Base-by-base conservation (phyloP, 306 rosid species). In the Lithocarpus polystachyus region DNA sequence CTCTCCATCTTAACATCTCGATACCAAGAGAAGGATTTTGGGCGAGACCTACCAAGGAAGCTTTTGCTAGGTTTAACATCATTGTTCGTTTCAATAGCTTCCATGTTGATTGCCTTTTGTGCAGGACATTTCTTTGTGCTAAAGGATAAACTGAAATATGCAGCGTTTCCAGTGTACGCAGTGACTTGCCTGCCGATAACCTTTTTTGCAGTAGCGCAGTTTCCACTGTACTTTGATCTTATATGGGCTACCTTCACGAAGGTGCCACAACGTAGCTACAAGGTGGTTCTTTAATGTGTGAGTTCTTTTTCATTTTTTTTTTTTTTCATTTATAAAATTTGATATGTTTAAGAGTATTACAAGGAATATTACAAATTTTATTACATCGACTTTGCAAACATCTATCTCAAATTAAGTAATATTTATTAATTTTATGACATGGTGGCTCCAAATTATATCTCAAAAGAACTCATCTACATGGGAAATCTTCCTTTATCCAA, bases 151-250 rank as follows among this genome's bases (percentile, higher is more conserved):
- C 80, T 83, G 24, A 78, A 77, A 31, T 54, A 68, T 0, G 72
- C 77, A 0, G 70, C 82, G 2, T 69, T 88, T 29, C 79, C 87
- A 0, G 51, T 89, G 2, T 89, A 87, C 31, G 68, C 72, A 0
- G 76, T 83, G 3, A 82, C 88, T 4, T 87, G 89, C 24, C 62
- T 86, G 64, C 93, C 92, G 0, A 68, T 78, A 1, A 23, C 84
- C 0, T 81, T 90, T 77, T 90, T 84, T 23, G 91, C 89, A 0
- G 51, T 76, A 0, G 82, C 86, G 2, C 95, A 90, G 57, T 82
- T 90, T 77, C 87, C 89, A 0, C 28, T 89, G 0, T 92, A 86
- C 28, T 0, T 81, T 71, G 87, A 89, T 89, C 88, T 89, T 7
- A 4, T 83, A 8, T 76, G 73, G 74, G 85, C 92, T 40, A 82